Evolutionary conservation across 495 filamentous ascomycete genomes (phyloP), one percentile per base, ranked within the genome.

Genomic region (Tuber borchii): DNA sequence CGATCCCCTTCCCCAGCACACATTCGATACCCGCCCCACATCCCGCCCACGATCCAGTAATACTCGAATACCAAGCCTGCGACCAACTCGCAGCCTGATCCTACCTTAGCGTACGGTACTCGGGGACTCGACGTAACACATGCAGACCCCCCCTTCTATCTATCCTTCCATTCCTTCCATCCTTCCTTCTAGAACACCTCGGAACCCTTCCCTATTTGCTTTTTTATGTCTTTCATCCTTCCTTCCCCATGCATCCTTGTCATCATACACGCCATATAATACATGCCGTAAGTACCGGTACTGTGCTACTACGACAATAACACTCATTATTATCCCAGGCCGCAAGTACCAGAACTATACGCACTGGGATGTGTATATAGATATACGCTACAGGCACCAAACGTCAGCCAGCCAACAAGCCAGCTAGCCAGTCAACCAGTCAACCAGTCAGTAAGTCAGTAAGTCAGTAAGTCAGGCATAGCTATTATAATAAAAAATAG

Each of bases 181-280:
- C n/a, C 31, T 8, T 46, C 12, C 74, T 75, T 75, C 75, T 9
- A 76, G 75, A 76, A 76, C 48, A 61, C 34, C 75, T 45, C 74
- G 37, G 39, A 37, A 74, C 69, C n/a, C 56, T 26, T 14, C 9
- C 42, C 9, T 43, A 12, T 43, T 43, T 43, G 9, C 42, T 26
- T 26, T 3, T 56, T 56, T 26, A 1, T 14, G 2, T n/a, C 7
- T n/a, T n/a, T 14, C 22, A 14, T 56, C 51, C 51, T 56, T 56
- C 51, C 51, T 56, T 14, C 51, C 51, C 8, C 22, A 26, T n/a
- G 1, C n/a, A 56, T 10, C 51, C 51, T 3, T 12, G 51, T 26
- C 9, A 56, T 56, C n/a, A 26, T 10, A 56, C 51, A 56, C 17
- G 19, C 45, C 39, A 6, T 40, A 6, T 40, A 40, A 40, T 40